These are phyloP conservation scores for Eucalyptus decipiens DNA, from an alignment of 345 rosid genomes.

Conservation along the genomic window DNA sequence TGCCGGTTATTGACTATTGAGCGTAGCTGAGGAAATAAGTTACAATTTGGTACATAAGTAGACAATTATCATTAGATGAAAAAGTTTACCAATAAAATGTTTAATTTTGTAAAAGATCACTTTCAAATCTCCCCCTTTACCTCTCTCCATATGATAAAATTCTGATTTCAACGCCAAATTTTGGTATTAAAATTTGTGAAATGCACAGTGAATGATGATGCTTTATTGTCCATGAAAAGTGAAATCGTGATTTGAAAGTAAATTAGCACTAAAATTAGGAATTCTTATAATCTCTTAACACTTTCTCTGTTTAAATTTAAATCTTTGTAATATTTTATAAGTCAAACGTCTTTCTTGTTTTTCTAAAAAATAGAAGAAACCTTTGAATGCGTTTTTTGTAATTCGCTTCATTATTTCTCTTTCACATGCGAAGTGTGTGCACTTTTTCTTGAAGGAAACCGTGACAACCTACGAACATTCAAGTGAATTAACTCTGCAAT, in stretches of 20 bases:
- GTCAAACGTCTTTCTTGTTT: not conserved
- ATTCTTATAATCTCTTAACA: not conserved
- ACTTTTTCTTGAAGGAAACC: fast-evolving
- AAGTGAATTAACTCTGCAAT: too few relatives aligned
- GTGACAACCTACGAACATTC: too few relatives aligned
- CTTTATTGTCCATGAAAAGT: not conserved
- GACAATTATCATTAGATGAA: not conserved
- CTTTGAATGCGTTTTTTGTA: too few relatives aligned
- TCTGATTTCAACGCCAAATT: not conserved
- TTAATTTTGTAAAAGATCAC: not conserved
- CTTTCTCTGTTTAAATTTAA: not conserved
- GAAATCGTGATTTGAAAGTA: not conserved
- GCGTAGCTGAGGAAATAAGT: not conserved
- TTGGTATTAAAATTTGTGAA: not conserved
- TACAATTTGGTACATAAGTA: not conserved
- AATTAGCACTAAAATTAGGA: not conserved
- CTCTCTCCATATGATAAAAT: not conserved
- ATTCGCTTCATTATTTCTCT: not conserved
- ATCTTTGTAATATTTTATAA: too few relatives aligned
- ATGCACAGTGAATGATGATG: not conserved
- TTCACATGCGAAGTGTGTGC: too few relatives aligned
- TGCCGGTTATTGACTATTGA: not conserved
- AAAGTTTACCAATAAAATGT: not conserved
- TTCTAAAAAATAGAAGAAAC: too few relatives aligned
- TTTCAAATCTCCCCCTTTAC: not conserved